Conservation (phyloP, 2,329 filamentous ascomycete genomes). For the Cladophialophora bantiana region DNA sequence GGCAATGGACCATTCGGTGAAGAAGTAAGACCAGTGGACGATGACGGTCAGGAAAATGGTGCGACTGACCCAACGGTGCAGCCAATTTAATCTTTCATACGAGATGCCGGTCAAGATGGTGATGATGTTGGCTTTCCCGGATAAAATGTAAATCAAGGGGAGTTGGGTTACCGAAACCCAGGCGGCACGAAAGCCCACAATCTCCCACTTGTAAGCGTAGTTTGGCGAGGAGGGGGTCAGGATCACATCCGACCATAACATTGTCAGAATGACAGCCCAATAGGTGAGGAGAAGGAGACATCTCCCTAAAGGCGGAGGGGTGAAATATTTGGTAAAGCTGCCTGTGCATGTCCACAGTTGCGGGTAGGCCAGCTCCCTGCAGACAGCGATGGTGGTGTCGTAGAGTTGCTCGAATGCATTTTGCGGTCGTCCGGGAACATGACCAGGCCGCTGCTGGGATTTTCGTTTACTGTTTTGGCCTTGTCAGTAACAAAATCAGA, state of each 20-base stretch:
- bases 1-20: conserved; percentile 59
- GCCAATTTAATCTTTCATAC: conserved; percentile 61
- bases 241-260: conserved; percentile 37
- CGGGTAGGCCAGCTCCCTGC: conserved; percentile 35
- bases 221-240: conserved; percentile 33
- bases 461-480: conserved; percentile 20
- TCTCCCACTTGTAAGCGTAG: conserved; percentile 55
- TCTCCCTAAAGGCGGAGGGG: conserved; percentile 34
- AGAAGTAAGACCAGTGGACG: conserved; percentile 64
- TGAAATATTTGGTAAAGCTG: conserved; percentile 32
- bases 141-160: conserved; percentile 63
- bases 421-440: conserved; percentile 28
- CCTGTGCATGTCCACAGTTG: conserved; percentile 33
- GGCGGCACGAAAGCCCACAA: conserved; percentile 63
- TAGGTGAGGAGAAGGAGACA: conserved; percentile 34
- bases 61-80: conserved; percentile 60
- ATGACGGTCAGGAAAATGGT: conserved; percentile 61
- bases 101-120: conserved; percentile 56
- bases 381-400: conserved; percentile 32
- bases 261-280: conserved; percentile 36
- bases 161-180: conserved; percentile 62
- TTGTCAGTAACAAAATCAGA: background rate
- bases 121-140: conserved; percentile 63
- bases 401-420: conserved; percentile 34
- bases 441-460: conserved; percentile 15